phyloP scores from a whole-genome alignment of 2,329 filamentous ascomycete genomes.

The Trichoderma semiorbis region DNA sequence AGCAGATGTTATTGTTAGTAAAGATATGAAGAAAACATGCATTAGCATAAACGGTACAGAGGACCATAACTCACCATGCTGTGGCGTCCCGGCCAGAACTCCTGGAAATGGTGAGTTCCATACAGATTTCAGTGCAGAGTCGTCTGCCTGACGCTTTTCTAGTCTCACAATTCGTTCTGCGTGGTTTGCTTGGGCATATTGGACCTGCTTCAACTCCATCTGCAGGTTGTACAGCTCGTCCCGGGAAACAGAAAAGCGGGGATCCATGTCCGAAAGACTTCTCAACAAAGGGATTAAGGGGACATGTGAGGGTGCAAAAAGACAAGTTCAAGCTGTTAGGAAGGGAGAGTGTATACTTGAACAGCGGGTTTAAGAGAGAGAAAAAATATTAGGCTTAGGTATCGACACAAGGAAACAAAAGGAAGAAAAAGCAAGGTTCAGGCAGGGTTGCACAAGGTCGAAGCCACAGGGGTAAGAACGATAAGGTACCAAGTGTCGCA shows the following conservation, averaged over 20 bases:
- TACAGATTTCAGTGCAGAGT: conserved; percentile 72
- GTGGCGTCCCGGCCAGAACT: conserved; percentile 74
- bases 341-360: background rate
- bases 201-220: conserved; percentile 67
- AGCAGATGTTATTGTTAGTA: background rate
- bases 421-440: background rate
- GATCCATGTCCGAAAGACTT: conserved; percentile 54
- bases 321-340: background rate
- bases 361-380: background rate
- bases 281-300: background rate
- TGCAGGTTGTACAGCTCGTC: conserved; percentile 67
- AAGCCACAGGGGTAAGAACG: background rate
- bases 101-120: conserved; percentile 95
- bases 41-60: background rate
- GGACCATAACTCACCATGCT: conserved; percentile 65
- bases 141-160: conserved; percentile 65
- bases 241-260: conserved; percentile 55
- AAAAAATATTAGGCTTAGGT: background rate
- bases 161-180: conserved; percentile 59
- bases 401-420: background rate
- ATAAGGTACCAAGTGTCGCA: background rate
- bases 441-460: background rate
- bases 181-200: conserved; percentile 60
- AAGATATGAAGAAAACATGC: background rate
- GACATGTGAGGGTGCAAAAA: background rate